A percentile compares a stretch with the other conserved stretches of the same genome.
Evolutionary conservation across 352 stramenopile species (phyloP).

Genomic region (Phytopythium ostracodes): DNA sequence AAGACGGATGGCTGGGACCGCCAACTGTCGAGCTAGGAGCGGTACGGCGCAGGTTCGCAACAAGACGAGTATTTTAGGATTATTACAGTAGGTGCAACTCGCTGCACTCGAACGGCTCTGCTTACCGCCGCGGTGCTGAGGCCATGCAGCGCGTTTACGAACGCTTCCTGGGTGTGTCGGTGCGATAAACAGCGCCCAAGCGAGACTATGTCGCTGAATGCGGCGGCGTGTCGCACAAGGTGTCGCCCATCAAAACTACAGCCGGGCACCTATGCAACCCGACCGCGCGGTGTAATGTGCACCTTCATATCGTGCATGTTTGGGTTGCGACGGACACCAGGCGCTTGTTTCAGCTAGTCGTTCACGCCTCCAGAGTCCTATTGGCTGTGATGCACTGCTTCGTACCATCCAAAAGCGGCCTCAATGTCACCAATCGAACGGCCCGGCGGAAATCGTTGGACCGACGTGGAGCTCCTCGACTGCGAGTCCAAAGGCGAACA

Average conservation of each 20-base stretch:
- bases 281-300: too few relatives aligned
- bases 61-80: not conserved
- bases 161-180: not conserved
- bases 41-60: not conserved
- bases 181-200: not conserved
- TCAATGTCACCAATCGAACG: too few relatives aligned
- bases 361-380: too few relatives aligned
- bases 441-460: too few relatives aligned
- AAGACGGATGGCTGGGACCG: conserved; percentile 36
- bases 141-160: not conserved
- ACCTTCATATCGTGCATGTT: too few relatives aligned
- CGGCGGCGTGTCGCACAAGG: not conserved
- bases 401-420: too few relatives aligned
- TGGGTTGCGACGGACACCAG: not conserved
- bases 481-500: too few relatives aligned
- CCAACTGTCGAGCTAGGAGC: conserved; percentile 18
- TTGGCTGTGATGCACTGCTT: too few relatives aligned
- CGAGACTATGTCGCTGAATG: not conserved
- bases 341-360: too few relatives aligned
- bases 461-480: too few relatives aligned
- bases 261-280: not conserved
- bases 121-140: too few relatives aligned
- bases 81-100: not conserved
- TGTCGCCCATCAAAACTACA: conserved; percentile 1
- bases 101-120: too few relatives aligned